Percentiles rank a stretch among this genome's conserved stretches.
phyloP scores from a whole-genome alignment of 768 basidiomycete genomes.

The Russula ochroleuca region DNA sequence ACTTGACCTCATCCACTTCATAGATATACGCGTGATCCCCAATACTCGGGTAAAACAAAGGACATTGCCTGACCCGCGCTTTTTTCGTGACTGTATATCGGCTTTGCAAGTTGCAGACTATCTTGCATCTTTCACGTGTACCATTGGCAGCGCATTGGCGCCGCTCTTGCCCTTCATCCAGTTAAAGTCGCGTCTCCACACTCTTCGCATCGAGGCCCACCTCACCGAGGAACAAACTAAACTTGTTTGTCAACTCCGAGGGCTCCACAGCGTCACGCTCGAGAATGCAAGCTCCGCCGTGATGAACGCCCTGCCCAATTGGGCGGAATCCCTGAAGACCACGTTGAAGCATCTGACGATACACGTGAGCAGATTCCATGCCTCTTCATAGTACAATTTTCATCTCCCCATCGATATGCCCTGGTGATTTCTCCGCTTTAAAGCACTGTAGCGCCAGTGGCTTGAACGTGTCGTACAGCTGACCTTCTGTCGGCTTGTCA shows the following conservation, averaged over 20 bases:
- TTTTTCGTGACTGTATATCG: constrained; percentile 49
- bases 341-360: constrained; percentile 55
- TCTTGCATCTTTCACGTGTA: constrained; percentile 55
- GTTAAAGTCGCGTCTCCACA: constrained; percentile 42
- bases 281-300: constrained; percentile 62
- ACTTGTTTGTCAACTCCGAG: constrained; percentile 40
- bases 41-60: constrained; percentile 34
- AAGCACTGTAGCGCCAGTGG: constrained; percentile 7
- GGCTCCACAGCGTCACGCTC: constrained; percentile 47
- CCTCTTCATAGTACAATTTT: constrained; percentile 4
- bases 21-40: constrained; percentile 52
- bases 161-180: constrained; percentile 47
- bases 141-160: constrained; percentile 41
- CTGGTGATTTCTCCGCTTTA: constrained; percentile 14
- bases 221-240: constrained; percentile 50
- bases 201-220: constrained; percentile 48
- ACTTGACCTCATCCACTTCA: constrained; percentile 6
- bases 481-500: constrained; percentile 22
- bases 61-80: constrained; percentile 38
- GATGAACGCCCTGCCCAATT: constrained; percentile 54
- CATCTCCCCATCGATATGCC: constrained; percentile 20
- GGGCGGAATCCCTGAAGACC: constrained; percentile 43
- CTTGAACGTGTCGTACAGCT: constrained; percentile 12
- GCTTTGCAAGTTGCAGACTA: constrained; percentile 50
- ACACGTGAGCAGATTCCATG: constrained; percentile 43